Base-by-base conservation (phyloP, 2,329 filamentous ascomycete species). In the Fusarium paranaense region DNA sequence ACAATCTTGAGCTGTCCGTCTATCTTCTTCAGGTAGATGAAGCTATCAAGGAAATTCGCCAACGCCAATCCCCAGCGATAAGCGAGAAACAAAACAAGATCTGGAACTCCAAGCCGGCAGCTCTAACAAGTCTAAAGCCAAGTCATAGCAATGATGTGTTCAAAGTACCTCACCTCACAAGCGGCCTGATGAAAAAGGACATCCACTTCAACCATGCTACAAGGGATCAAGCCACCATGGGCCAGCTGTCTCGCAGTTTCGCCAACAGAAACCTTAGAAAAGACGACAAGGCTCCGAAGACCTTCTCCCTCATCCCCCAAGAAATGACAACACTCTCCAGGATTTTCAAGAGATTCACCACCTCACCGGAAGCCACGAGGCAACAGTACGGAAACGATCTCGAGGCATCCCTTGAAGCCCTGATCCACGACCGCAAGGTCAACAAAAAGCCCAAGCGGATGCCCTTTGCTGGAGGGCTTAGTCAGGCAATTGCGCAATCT, bases 311-410 rank as follows among this genome's bases (percentile, higher is more conserved):
- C 9, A n/a, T 59, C 22, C 5, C 16, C 1, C 18, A 37, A 22
- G 6, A 42, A 35, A 22, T 57, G 6, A 7, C 54, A 27, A 37
- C 33, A 18, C 54, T 57, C 8, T 37, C 54, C 3, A 37, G 54
- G 20, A 13, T 35, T 38, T 3, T 57, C 3, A 35, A 38, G 20
- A 38, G 33, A 35, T 57, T 57, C 20, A 32, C 16, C 1, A 8
- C 1, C 64, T 73, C 3, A 25, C 20, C 54, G 10, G 59, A 64
- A 1, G 1, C 14, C 4, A 69, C 70, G 1, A 62, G 74, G n/a
- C 60, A 56, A 20, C 62, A 62, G 27, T 79, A 78, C n/a, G 61
- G 77, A 2, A 32, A 69, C 1, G 77, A 78, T 5, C 73, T 79
- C 16, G 32, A 16, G 2, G 10, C 20, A 5, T 76, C 71, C 0